Base-by-base conservation (phyloP, 441 rosid species). In the Croton setiger region DNA sequence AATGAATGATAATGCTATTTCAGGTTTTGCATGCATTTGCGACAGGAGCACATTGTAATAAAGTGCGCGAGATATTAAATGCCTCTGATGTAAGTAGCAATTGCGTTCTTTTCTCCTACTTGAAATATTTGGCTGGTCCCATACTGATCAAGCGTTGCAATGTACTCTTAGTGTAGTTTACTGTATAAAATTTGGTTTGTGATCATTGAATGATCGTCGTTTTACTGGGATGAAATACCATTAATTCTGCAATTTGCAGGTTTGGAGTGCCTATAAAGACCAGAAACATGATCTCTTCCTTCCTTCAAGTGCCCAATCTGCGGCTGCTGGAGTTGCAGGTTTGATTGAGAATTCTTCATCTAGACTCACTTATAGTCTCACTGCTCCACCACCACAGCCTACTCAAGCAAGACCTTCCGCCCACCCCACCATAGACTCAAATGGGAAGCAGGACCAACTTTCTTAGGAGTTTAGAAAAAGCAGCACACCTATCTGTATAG, bases 11-110 rank as follows among this genome's bases (percentile, higher is more conserved):
- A 31, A 31, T 58, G 63, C 69, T 66, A 39, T 72, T 27, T 72
- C 83, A 92, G 99, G 98, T 96, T 71, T 79, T 96, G 83, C 98
- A 91, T 76, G 98, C 98, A 64, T 92, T 96, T 66, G 96, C 97
- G 71, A 82, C 99, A 7, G 98, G 98, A 36, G 98, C 99, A 37
- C 96, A 96, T 68, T 92, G 99, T 74, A 82, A 81, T 56, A 87
- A 86, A 88, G 98, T 92, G 60, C 88, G 90, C 4, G 99, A 92
- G 60, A 76, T 96, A 76, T 80, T 96, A 65, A 86, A 88, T 73
- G 84, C 97, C 31, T 96, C 99, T 7, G 91, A 91, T 71, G 99
- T 96, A 82, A 89, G 98, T 84, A 47, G 13, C 33, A 45, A 27
- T 9, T 36, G 12, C 41, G 23, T 60, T 18, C 49, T 47, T 39